phyloP scores from a whole-genome alignment of 202 grass and related monocot species.

The Zizania palustris region DNA sequence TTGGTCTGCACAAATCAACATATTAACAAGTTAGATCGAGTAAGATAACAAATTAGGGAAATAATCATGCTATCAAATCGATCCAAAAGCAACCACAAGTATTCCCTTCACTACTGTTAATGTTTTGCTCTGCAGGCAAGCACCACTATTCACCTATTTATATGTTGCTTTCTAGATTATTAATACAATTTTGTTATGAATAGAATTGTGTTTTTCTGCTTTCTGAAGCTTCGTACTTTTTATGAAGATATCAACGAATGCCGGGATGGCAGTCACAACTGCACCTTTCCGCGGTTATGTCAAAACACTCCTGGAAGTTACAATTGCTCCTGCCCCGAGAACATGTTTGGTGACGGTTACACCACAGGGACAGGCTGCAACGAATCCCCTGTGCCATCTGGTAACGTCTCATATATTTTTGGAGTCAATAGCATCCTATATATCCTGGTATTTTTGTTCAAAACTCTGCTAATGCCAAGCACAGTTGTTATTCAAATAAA shows the following conservation, averaged over 20 bases:
- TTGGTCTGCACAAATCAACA: background rate
- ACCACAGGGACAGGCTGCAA: background rate
- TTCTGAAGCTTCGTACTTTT: background rate
- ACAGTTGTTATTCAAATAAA: too few species aligned
- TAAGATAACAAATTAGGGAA: background rate
- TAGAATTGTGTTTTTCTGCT: conserved; percentile 4
- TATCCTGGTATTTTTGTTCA: conserved; percentile 1
- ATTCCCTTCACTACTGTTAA: background rate
- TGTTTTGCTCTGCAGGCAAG: background rate
- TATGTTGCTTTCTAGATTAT: background rate
- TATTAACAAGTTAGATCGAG: background rate
- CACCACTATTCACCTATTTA: too few species aligned
- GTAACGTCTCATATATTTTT: background rate
- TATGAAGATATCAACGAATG: conserved; percentile 45
- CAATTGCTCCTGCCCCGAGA: conserved; percentile 34
- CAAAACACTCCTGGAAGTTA: conserved; percentile 23
- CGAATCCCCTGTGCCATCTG: accelerated
- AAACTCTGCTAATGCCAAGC: background rate
- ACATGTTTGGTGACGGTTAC: background rate
- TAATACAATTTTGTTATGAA: background rate
- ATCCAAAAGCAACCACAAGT: background rate
- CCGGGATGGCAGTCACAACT: background rate
- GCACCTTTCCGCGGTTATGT: background rate
- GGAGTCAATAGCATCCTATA: background rate
- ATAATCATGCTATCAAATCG: background rate